Percentiles rank a stretch among this genome's conserved stretches.
These are phyloP conservation scores for Microthyrium microscopicum DNA, from an alignment of 2,329 filamentous ascomycete genomes.

Conservation along the genomic window DNA sequence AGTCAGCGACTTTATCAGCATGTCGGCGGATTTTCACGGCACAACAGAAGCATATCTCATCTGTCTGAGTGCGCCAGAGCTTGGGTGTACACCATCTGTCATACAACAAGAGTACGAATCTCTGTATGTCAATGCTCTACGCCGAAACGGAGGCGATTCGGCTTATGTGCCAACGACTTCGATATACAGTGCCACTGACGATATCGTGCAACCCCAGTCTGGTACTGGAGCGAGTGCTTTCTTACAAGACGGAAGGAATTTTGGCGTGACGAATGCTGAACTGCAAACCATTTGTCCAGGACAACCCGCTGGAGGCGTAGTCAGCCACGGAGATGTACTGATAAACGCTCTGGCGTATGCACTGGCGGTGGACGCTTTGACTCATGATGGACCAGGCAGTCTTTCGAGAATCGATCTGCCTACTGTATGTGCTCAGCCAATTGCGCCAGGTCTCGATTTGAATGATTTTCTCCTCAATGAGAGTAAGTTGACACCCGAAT, in stretches of 20 bases:
- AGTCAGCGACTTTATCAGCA: conserved; percentile 33
- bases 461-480: conserved; percentile 31
- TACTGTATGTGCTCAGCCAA: conserved; percentile 23
- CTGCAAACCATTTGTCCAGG: conserved; percentile 27
- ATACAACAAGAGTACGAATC: conserved; percentile 31
- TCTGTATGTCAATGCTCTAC: conserved; percentile 26
- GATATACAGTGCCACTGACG: conserved; percentile 33
- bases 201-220: conserved; percentile 34
- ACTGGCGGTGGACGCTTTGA: conserved; percentile 32
- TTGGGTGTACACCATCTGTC: conserved; percentile 23
- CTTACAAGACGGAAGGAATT: conserved; percentile 23
- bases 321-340: conserved; percentile 34
- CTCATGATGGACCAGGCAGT: conserved; percentile 28
- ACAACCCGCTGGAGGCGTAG: conserved; percentile 27
- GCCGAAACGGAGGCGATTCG: conserved; percentile 29
- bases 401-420: conserved; percentile 22
- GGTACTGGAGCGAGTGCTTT: conserved; percentile 31
- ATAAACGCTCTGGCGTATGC: conserved; percentile 31
- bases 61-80: conserved; percentile 12
- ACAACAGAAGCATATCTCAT: conserved; percentile 23
- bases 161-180: conserved; percentile 39
- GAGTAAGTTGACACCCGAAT: conserved; percentile 9
- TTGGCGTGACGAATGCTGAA: conserved; percentile 35
- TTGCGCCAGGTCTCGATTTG: conserved; percentile 24
- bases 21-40: conserved; percentile 37